Evolutionary conservation across 345 rosid species (phyloP), one percentile per base, ranked within the genome.

Genomic region (Lepidium aucheri): DNA sequence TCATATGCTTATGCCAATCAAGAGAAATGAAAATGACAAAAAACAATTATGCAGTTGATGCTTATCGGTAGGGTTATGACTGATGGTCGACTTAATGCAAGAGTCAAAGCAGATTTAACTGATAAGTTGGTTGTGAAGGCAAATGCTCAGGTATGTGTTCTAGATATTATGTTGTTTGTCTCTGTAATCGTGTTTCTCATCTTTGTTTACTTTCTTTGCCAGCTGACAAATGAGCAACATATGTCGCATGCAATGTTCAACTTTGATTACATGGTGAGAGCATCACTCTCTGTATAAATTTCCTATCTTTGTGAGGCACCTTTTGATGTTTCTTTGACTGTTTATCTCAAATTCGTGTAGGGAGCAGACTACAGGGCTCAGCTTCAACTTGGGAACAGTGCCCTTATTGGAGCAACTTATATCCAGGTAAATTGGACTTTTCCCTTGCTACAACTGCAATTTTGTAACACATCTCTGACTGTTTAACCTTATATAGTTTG

Each of bases 21-120:
- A 39, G 41, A 13, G 28, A 26, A 59, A 4, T 61, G 64, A 54
- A 40, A 54, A 6, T 72, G 33, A 54, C 74, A 63, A 47, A 54
- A 18, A 3, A n/a, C 7, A 38, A 38, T 3, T 55, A 22, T 44
- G 35, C 79, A 90, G 99, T 72, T 86, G 79, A 84, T 94, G 99
- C 96, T 94, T 64, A 67, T 90, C 57, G 97, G 99, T 65, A 86
- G 97, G 72, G 81, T 94, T 16, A 63, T 86, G 86, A 88, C 92
- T 0, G 99, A 94, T 74, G 99, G 97, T 72, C 85, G 96, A 74
- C 66, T 85, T 60, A 88, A 70, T 63, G 99, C 97, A 10, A 86
- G 99, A 80, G 82, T 81, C 76, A 94, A 88, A 60, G 86, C 88
- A 53, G 99, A 94, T 81, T 59, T 90, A 73, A 85, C 95, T 16